phyloP scores from a whole-genome alignment of 257 asterid genomes.

The Cruciata laevipes region DNA sequence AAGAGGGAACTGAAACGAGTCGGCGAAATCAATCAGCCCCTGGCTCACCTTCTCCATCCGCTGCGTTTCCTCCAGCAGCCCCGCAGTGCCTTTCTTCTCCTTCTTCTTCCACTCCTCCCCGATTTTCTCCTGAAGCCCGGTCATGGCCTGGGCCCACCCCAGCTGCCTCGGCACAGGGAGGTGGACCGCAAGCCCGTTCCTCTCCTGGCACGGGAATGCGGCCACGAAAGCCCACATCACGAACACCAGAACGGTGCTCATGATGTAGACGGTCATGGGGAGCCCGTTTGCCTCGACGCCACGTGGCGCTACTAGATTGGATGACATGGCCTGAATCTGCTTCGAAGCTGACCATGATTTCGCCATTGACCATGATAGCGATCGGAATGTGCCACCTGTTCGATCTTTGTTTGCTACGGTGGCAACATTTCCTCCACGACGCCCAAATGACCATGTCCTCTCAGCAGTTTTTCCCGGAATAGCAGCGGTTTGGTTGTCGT shows the following conservation, averaged over 20 bases:
- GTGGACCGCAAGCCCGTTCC: slow-evolving; percentile 55
- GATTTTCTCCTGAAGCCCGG: slow-evolving; percentile 63
- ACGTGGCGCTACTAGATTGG: slow-evolving; percentile 65
- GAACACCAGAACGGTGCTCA: slow-evolving; percentile 54
- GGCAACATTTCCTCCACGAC: slow-evolving; percentile 29
- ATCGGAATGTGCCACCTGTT: slow-evolving; percentile 37
- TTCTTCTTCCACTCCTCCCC: slow-evolving; percentile 87
- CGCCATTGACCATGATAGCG: slow-evolving; percentile 65
- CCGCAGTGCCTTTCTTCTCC: slow-evolving; percentile 70
- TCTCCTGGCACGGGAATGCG: slow-evolving; percentile 80
- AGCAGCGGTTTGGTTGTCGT: slow-evolving; percentile 50
- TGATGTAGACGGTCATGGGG: slow-evolving; percentile 51
- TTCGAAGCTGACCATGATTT: slow-evolving; percentile 86
- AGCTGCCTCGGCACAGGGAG: slow-evolving; percentile 43
- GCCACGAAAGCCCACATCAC: slow-evolving; percentile 88
- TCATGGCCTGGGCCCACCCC: slow-evolving; percentile 63
- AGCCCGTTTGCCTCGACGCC: slow-evolving; percentile 56
- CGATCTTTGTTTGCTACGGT: slow-evolving; percentile 23
- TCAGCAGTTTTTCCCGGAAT: slow-evolving; percentile 53
- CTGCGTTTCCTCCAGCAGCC: slow-evolving; percentile 69
- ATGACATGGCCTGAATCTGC: slow-evolving; percentile 64
- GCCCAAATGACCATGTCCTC: slow-evolving; percentile 63
- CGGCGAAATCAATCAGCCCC: slow-evolving; percentile 48
- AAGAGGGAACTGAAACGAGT: slow-evolving; percentile 53
- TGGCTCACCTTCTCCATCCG: slow-evolving; percentile 70